Percentiles rank a stretch among this genome's conserved stretches.
Evolutionary conservation across 495 filamentous ascomycete species (phyloP).

Genomic region (Trichocladium uniseriatum): DNA sequence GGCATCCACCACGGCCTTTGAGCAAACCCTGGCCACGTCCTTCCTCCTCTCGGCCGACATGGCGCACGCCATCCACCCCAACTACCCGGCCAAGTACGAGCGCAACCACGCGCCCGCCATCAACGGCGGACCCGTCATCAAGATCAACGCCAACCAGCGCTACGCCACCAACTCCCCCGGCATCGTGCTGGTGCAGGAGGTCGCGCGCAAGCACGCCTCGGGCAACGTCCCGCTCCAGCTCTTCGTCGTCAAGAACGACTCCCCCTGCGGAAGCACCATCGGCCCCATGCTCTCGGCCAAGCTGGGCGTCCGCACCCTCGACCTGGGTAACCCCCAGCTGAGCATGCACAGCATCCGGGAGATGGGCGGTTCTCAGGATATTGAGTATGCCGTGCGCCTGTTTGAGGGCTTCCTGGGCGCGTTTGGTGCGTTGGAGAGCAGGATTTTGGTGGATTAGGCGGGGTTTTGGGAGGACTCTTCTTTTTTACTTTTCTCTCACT

Average conservation of each 20-base stretch:
- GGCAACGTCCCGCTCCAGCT: conserved; percentile 74
- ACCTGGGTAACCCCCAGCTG: conserved; percentile 91
- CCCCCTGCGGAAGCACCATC: conserved; percentile 88
- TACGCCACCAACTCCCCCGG: conserved; percentile 96
- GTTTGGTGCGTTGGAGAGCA: conserved; percentile 69
- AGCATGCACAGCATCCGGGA: conserved; percentile 97
- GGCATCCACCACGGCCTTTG: conserved; percentile 68
- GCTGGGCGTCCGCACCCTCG: conserved; percentile 77
- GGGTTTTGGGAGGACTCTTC: neutral
- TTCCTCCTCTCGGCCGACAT: conserved; percentile 96
- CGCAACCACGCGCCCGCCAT: conserved; percentile 81
- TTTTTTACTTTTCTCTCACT: no score
- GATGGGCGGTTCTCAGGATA: conserved; percentile 77
- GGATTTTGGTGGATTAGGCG: conserved; percentile 64
- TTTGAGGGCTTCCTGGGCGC: conserved; percentile 82
- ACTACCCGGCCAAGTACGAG: conserved; percentile 89
- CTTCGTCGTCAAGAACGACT: conserved; percentile 95
- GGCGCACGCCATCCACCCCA: conserved; percentile 91
- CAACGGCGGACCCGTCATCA: conserved; percentile 94
- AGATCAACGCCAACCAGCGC: conserved; percentile 92
- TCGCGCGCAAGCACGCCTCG: conserved; percentile 44
- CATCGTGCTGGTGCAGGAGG: conserved; percentile 84
- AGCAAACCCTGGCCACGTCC: conserved; percentile 84
- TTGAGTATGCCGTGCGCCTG: conserved; percentile 75
- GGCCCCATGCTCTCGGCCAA: conserved; percentile 86